Conservation (phyloP, 73 alveolate genomes). For the Paramecium octaurelia region DNA sequence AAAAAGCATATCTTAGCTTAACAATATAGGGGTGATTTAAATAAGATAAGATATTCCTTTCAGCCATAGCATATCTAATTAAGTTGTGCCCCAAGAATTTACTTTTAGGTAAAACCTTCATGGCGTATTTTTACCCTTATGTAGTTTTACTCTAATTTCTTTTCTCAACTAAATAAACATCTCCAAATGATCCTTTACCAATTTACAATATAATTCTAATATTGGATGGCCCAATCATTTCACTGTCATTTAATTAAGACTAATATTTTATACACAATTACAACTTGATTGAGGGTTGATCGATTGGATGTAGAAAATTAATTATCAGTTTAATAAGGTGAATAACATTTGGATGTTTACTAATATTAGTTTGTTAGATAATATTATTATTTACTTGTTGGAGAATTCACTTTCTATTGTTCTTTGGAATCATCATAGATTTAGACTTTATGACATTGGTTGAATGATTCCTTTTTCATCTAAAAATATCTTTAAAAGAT, state of each 20-base stretch:
- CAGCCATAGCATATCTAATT: constrained; percentile 91
- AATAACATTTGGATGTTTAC: background rate
- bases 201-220: constrained; percentile 29
- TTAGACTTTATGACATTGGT: constrained; percentile 1
- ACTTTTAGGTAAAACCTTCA: constrained; percentile 67
- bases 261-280: background rate
- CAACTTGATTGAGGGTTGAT: background rate
- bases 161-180: constrained; percentile 55
- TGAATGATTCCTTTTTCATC: constrained; percentile 41
- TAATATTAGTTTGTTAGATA: constrained; percentile 5
- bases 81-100: constrained; percentile 85
- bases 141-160: constrained; percentile 63
- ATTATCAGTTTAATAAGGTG: background rate
- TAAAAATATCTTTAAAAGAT: background rate
- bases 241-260: background rate
- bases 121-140: constrained; percentile 45
- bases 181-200: constrained; percentile 65
- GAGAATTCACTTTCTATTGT: background rate
- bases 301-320: background rate
- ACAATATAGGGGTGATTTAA: constrained; percentile 86
- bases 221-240: constrained; percentile 13
- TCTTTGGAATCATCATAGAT: constrained; percentile 20
- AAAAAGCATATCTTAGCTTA: constrained; percentile 85
- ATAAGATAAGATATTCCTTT: background rate
- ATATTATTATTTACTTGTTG: background rate